phyloP scores from a whole-genome alignment of 768 basidiomycete genomes.

The Panaeolus cyanescens region DNA sequence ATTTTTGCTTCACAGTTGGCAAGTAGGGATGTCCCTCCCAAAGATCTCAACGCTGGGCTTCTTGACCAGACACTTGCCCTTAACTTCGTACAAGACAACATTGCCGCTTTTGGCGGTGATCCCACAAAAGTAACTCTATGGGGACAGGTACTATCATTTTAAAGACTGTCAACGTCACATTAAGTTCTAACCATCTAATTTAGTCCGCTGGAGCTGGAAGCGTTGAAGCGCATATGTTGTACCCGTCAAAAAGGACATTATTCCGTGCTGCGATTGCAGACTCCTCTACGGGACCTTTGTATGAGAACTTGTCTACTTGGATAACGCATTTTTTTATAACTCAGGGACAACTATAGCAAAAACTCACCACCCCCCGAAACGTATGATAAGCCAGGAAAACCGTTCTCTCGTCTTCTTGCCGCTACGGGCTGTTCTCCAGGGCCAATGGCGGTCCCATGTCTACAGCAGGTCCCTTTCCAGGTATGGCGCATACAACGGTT shows the following conservation, averaged over 20 bases:
- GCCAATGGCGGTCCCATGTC: constrained; percentile 39
- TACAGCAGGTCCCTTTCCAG: constrained; percentile 46
- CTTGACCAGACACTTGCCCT: constrained; percentile 62
- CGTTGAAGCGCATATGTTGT: constrained; percentile 50
- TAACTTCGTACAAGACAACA: constrained; percentile 62
- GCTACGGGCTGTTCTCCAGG: constrained; percentile 48
- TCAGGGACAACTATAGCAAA: constrained; percentile 37
- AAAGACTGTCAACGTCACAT: no score
- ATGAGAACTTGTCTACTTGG: constrained; percentile 20
- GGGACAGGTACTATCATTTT: constrained; percentile 60
- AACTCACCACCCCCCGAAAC: constrained; percentile 44
- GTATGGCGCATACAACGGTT: constrained; percentile 18
- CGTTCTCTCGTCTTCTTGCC: constrained; percentile 46
- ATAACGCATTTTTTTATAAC: not conserved
- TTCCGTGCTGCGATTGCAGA: constrained; percentile 58
- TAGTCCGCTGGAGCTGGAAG: constrained; percentile 57
- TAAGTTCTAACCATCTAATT: no score
- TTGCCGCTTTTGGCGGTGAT: constrained; percentile 68
- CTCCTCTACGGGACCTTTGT: constrained; percentile 58
- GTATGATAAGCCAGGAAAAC: constrained; percentile 53
- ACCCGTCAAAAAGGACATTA: constrained; percentile 33
- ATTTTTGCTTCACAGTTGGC: constrained; percentile 34
- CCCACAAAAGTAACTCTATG: constrained; percentile 56
- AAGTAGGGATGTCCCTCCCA: constrained; percentile 42
- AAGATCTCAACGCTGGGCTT: constrained; percentile 61